Conservation (phyloP, 345 rosid species). For the Moricandia moricandioides region DNA sequence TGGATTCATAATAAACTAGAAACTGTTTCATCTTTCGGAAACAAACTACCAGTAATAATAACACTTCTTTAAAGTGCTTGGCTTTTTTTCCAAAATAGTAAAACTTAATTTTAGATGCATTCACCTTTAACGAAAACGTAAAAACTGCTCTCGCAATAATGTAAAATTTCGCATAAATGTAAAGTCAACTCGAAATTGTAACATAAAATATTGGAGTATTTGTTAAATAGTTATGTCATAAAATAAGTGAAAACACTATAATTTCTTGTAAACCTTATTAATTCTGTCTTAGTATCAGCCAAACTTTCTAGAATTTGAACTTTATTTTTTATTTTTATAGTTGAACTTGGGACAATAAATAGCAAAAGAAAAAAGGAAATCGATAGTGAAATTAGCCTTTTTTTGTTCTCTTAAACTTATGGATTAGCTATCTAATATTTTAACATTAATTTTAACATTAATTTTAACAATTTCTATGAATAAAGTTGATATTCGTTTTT, state of each 20-base stretch:
- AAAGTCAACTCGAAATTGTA: background rate
- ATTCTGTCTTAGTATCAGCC: conserved; percentile 18
- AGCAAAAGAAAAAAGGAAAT: background rate
- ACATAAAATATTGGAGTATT: background rate
- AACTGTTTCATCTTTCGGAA: background rate
- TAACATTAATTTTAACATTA: background rate
- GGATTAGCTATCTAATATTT: background rate
- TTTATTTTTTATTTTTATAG: background rate
- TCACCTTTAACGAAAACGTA: background rate
- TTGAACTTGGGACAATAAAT: background rate
- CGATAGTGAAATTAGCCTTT: background rate
- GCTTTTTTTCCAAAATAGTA: background rate
- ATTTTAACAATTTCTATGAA: background rate
- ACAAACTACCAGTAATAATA: background rate
- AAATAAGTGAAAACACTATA: conserved; percentile 2
- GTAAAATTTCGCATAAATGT: background rate
- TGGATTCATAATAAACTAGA: background rate
- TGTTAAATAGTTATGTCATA: background rate
- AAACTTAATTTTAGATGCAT: background rate
- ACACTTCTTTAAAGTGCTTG: background rate
- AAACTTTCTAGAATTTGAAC: background rate
- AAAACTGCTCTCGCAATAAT: background rate
- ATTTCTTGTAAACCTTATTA: background rate
- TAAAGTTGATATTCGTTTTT: background rate
- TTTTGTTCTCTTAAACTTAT: background rate